Percentiles rank a stretch among this genome's conserved stretches.
Conservation (phyloP, 768 basidiomycete genomes). For the Leccinellum albellum region DNA sequence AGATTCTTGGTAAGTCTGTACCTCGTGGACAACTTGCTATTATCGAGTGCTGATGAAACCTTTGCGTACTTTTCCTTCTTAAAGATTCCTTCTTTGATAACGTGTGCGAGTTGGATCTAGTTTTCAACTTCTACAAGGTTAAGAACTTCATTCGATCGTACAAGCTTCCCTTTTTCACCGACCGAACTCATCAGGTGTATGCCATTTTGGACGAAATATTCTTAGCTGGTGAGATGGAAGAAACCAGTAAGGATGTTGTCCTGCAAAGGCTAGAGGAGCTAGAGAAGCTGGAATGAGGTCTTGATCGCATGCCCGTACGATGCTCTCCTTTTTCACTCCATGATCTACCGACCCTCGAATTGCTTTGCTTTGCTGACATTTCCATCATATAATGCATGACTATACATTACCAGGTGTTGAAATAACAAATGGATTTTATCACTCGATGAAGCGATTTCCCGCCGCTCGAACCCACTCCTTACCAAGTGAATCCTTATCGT, state of each 20-base stretch:
- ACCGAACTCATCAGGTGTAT: slow-evolving; percentile 63
- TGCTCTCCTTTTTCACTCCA: slow-evolving; percentile 1
- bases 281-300: slow-evolving; percentile 80
- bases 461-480: not conserved
- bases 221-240: slow-evolving; percentile 96
- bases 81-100: slow-evolving; percentile 98
- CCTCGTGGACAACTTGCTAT: not conserved
- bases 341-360: slow-evolving; percentile 6
- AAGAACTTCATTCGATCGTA: not conserved
- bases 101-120: slow-evolving; percentile 95
- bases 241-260: slow-evolving; percentile 96
- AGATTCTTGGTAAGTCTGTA: slow-evolving; percentile 75
- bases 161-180: slow-evolving; percentile 4
- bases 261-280: slow-evolving; percentile 84
- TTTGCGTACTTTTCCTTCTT: not conserved
- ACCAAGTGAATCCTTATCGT: not conserved
- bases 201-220: slow-evolving; percentile 98
- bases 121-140: slow-evolving; percentile 99
- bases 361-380: slow-evolving; percentile 10
- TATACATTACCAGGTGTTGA: not conserved
- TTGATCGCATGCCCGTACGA: slow-evolving; percentile 7
- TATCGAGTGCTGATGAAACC: not conserved
- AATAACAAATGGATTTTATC: not conserved
- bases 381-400: not conserved
- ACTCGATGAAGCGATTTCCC: not conserved